phyloP scores from a whole-genome alignment of 345 rosid genomes.

The Gossypium sturtianum region DNA sequence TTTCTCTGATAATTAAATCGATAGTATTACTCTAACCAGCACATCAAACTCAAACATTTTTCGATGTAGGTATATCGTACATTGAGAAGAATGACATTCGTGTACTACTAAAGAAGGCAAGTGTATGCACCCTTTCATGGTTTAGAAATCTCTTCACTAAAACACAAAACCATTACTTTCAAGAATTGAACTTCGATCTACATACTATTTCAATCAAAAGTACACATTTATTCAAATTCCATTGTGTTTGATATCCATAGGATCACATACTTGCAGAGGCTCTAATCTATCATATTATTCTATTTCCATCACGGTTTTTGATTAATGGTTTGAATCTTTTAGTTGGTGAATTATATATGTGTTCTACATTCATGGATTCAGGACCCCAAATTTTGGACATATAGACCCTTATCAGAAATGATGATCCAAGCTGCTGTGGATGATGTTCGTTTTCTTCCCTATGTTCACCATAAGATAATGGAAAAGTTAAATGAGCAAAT shows the following conservation, averaged over 20 bases:
- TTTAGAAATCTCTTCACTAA: background rate
- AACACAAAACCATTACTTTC: background rate
- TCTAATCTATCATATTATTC: background rate
- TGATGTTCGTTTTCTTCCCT: conserved; percentile 88
- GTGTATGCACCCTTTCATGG: conserved; percentile 16
- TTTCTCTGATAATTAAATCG: background rate
- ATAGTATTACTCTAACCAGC: background rate
- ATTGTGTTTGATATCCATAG: background rate
- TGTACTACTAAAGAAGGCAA: conserved; percentile 71
- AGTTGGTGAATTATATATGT: background rate
- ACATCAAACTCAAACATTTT: background rate
- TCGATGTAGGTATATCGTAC: conserved; percentile 63
- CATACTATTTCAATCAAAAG: background rate
- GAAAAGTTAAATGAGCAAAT: conserved; percentile 58
- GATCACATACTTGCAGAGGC: background rate
- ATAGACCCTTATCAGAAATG: conserved; percentile 72
- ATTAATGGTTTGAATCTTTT: background rate
- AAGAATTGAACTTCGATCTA: background rate
- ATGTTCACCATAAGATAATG: conserved; percentile 70
- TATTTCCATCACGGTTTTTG: too few relatives aligned
- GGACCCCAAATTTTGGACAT: conserved; percentile 86
- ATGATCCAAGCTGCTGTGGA: conserved; percentile 91
- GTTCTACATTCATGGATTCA: conserved; percentile 15
- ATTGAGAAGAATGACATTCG: conserved; percentile 90
- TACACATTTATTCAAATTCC: background rate